These are phyloP conservation scores for Ascocoryne sarcoides DNA, from an alignment of 2,329 filamentous ascomycete species.

Conservation along the genomic window DNA sequence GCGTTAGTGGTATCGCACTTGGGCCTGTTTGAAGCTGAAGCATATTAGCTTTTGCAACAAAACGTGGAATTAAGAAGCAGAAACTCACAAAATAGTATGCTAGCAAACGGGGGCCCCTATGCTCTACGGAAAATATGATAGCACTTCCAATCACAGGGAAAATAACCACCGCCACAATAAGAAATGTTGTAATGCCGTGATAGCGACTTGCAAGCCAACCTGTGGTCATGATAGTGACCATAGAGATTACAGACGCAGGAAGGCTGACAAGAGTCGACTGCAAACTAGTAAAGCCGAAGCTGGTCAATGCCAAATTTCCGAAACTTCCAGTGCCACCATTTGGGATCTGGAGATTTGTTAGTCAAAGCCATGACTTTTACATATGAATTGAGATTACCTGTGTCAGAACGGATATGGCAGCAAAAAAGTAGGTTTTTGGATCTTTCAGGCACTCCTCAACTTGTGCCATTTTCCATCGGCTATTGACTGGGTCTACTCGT, in stretches of 20 bases:
- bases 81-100: constrained; percentile 23
- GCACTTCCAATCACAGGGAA: constrained; percentile 21
- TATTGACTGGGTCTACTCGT: constrained; percentile 38
- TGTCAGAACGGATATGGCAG: constrained; percentile 42
- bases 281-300: constrained; percentile 30
- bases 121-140: constrained; percentile 19
- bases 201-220: constrained; percentile 30
- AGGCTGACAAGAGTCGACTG: constrained; percentile 25
- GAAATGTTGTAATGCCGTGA: constrained; percentile 16
- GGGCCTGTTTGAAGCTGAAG: constrained; percentile 26
- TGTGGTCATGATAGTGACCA: constrained; percentile 15
- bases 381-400: too few relatives aligned
- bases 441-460: constrained; percentile 42
- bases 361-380: too few relatives aligned
- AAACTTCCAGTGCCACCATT: constrained; percentile 53
- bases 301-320: constrained; percentile 37
- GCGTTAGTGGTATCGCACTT: constrained; percentile 24
- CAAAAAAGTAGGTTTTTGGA: constrained; percentile 49
- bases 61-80: too few relatives aligned
- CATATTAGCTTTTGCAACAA: too few relatives aligned
- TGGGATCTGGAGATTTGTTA: constrained; percentile 34
- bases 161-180: constrained; percentile 17
- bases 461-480: constrained; percentile 39
- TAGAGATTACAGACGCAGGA: constrained; percentile 15
- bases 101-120: constrained; percentile 20